Evolutionary conservation across 306 rosid species (phyloP).

Genomic region (Vigna unguiculata): DNA sequence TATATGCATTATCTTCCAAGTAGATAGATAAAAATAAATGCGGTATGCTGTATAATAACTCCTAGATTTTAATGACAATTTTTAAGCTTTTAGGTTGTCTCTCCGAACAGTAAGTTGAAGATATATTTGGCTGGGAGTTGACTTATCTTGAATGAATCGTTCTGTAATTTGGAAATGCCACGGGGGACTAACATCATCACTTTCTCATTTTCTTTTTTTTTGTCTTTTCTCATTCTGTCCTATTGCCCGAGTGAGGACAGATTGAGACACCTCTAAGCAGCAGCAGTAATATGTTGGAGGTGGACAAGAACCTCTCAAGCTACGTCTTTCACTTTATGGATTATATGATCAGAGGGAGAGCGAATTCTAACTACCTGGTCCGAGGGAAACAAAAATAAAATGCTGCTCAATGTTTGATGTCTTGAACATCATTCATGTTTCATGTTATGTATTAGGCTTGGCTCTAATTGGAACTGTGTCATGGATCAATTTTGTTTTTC

Average conservation of each 20-base stretch:
- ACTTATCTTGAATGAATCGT: not conserved
- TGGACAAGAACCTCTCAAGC: conserved; percentile 31
- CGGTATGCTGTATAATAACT: not conserved
- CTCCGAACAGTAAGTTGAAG: not conserved
- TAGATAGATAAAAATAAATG: not conserved
- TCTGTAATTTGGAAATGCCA: conserved; percentile 29
- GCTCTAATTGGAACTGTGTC: conserved; percentile 21
- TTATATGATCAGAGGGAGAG: conserved; percentile 15
- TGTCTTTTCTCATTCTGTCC: conserved; percentile 24
- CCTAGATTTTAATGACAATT: not conserved
- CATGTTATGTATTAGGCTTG: conserved; percentile 23
- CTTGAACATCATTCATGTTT: conserved; percentile 18
- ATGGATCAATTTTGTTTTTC: conserved; percentile 1
- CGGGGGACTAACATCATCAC: conserved; percentile 18
- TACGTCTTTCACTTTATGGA: conserved; percentile 23
- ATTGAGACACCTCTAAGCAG: conserved; percentile 46
- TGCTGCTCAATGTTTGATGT: conserved; percentile 26
- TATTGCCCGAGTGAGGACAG: conserved; percentile 33
- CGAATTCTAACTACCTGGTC: not conserved
- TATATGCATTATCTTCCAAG: not conserved
- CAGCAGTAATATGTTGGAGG: conserved; percentile 27
- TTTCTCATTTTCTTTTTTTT: conserved; percentile 1
- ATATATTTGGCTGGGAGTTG: conserved; percentile 17
- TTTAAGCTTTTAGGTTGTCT: not conserved
- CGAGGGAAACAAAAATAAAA: conserved; percentile 28